Conservation (phyloP, 1,284 basidiomycete species). For the Microbotryum scabiosae region DNA sequence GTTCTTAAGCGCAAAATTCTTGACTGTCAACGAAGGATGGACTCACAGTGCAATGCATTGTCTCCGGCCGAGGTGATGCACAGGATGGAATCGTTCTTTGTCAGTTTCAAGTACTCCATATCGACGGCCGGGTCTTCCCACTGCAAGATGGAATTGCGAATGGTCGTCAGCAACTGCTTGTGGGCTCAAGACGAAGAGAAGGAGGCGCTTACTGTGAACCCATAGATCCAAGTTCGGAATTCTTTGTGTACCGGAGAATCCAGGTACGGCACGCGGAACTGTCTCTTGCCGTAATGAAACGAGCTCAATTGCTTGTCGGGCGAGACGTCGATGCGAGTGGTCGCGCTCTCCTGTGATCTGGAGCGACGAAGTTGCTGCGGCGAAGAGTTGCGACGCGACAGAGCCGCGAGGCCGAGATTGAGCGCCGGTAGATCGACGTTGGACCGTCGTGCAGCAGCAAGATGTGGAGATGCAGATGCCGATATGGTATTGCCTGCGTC, state of each 20-base stretch:
- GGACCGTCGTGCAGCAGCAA: slow-evolving; percentile 33
- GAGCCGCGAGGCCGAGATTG: slow-evolving; percentile 22
- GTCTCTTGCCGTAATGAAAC: slow-evolving; percentile 63
- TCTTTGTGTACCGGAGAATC: slow-evolving; percentile 64
- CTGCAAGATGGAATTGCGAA: slow-evolving; percentile 42
- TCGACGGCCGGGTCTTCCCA: slow-evolving; percentile 78
- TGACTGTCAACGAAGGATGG: neutral
- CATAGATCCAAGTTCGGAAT: slow-evolving; percentile 48
- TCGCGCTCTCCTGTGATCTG: slow-evolving; percentile 15
- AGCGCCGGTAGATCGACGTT: slow-evolving; percentile 18
- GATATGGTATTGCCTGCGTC: slow-evolving; percentile 58
- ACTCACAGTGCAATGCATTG: slow-evolving; percentile 60
- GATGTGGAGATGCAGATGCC: slow-evolving; percentile 43
- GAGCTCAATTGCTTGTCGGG: slow-evolving; percentile 41
- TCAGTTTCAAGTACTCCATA: slow-evolving; percentile 58
- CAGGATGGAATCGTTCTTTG: slow-evolving; percentile 58
- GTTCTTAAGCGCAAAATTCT: neutral
- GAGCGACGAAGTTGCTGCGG: slow-evolving; percentile 12
- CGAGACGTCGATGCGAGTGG: slow-evolving; percentile 27
- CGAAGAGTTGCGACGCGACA: slow-evolving; percentile 36
- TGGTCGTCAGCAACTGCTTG: neutral
- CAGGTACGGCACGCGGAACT: slow-evolving; percentile 60
- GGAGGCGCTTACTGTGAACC: neutral
- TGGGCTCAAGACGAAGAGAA: neutral
- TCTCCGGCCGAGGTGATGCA: slow-evolving; percentile 73